phyloP scores from a whole-genome alignment of 345 rosid species.

The Eucalyptus pauciflora region DNA sequence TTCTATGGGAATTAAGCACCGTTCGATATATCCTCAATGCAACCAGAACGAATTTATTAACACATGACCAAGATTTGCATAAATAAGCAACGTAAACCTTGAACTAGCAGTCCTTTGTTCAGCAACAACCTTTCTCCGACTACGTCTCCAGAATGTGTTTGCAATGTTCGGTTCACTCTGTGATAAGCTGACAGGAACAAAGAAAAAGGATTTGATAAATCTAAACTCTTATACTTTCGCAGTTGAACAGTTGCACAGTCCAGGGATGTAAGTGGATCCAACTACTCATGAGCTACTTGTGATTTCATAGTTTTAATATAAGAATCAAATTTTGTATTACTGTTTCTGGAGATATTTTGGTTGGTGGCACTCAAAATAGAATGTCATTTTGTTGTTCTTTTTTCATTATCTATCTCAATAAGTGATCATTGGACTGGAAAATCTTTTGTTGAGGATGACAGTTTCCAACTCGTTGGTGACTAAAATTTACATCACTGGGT shows the following conservation, averaged over 20 bases:
- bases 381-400: not conserved
- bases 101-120: constrained; percentile 96
- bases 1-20: not conserved
- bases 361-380: not conserved
- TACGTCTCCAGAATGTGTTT: constrained; percentile 74
- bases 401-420: not conserved
- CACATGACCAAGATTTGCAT: not conserved
- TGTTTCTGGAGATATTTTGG: not conserved
- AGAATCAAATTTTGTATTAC: not conserved
- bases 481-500: not conserved
- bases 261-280: not conserved
- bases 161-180: constrained; percentile 95
- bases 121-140: constrained; percentile 80
- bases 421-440: not conserved
- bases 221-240: not conserved
- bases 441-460: not conserved
- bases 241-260: not conserved
- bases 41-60: not conserved
- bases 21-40: not conserved
- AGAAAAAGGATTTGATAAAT: not conserved
- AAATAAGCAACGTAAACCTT: constrained; percentile 44
- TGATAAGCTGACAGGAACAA: constrained; percentile 40
- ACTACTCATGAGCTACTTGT: not conserved
- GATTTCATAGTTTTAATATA: not conserved
- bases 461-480: not conserved